phyloP scores from a whole-genome alignment of 2,329 filamentous ascomycete species.

The Didymella arachidicola region DNA sequence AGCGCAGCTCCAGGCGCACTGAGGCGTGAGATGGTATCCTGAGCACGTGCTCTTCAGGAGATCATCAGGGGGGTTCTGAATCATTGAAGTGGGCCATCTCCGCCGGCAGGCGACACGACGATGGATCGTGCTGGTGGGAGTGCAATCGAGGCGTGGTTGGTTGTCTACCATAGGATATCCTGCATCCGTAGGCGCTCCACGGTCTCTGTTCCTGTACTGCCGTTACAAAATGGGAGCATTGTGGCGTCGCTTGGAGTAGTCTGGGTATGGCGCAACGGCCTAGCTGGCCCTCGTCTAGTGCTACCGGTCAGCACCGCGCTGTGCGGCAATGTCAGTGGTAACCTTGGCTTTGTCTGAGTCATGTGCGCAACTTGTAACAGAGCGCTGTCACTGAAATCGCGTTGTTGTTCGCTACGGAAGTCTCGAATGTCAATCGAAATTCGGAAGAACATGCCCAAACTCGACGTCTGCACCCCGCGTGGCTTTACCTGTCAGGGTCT shows the following conservation, averaged over 20 bases:
- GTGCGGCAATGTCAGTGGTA: background rate
- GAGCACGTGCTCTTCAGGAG: slow-evolving; percentile 18
- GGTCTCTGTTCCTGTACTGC: background rate
- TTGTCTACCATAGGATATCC: background rate
- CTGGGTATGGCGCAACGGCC: background rate
- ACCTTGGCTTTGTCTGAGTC: slow-evolving; percentile 1
- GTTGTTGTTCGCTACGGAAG: background rate
- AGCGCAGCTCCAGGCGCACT: slow-evolving; percentile 6
- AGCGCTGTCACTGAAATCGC: background rate
- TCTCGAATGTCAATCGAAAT: background rate
- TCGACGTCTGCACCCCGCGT: background rate
- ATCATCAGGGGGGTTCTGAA: slow-evolving; percentile 3
- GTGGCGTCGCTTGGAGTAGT: slow-evolving; percentile 2
- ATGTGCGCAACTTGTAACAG: slow-evolving; percentile 1
- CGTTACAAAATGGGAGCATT: slow-evolving; percentile 1
- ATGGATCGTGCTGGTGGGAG: background rate
- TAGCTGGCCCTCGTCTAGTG: slow-evolving; percentile 1
- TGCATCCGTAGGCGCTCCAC: background rate
- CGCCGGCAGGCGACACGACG: background rate
- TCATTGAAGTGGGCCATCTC: background rate
- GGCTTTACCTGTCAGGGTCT: background rate
- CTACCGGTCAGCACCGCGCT: slow-evolving; percentile 6
- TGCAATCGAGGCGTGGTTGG: background rate
- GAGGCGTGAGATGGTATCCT: background rate
- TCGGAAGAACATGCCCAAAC: background rate